Conservation (phyloP, 345 rosid genomes). For the Raphanus sativus region DNA sequence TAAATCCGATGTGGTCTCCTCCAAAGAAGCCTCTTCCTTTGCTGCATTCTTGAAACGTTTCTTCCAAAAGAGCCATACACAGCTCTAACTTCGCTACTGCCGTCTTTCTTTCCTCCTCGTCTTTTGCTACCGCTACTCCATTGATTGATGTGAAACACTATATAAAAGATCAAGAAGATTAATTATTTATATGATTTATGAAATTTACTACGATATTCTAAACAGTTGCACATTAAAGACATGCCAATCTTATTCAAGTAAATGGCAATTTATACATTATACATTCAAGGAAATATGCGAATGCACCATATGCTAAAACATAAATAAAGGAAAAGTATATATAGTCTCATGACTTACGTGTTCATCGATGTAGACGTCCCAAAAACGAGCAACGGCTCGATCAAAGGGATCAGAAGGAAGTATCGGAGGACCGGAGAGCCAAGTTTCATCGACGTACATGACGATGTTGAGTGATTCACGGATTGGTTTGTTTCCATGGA, state of each 20-base stretch:
- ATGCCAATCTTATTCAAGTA: neutral
- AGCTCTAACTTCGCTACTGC: constrained; percentile 40
- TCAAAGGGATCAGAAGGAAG: constrained; percentile 39
- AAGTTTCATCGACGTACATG: constrained; percentile 38
- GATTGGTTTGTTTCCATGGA: constrained; percentile 42
- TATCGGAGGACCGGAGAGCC: constrained; percentile 39
- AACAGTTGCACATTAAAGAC: neutral
- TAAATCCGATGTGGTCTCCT: constrained; percentile 63
- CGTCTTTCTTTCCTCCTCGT: constrained; percentile 47
- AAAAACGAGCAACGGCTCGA: constrained; percentile 41
- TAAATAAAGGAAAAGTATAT: neutral
- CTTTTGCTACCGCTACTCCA: constrained; percentile 34
- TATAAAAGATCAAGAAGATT: neutral
- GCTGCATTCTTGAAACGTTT: constrained; percentile 53
- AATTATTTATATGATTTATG: neutral
- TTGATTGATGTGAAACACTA: constrained; percentile 61
- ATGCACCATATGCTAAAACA: neutral
- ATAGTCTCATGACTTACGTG: constrained; percentile 42
- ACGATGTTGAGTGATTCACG: constrained; percentile 41
- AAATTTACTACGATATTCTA: neutral
- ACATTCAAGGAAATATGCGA: neutral
- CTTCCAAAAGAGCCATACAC: constrained; percentile 56
- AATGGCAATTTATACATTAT: neutral
- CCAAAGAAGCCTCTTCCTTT: constrained; percentile 80
- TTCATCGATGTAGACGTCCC: constrained; percentile 40